These are phyloP conservation scores for Hansfordia pulvinata DNA, from an alignment of 2,329 filamentous ascomycete genomes.

Conservation along the genomic window DNA sequence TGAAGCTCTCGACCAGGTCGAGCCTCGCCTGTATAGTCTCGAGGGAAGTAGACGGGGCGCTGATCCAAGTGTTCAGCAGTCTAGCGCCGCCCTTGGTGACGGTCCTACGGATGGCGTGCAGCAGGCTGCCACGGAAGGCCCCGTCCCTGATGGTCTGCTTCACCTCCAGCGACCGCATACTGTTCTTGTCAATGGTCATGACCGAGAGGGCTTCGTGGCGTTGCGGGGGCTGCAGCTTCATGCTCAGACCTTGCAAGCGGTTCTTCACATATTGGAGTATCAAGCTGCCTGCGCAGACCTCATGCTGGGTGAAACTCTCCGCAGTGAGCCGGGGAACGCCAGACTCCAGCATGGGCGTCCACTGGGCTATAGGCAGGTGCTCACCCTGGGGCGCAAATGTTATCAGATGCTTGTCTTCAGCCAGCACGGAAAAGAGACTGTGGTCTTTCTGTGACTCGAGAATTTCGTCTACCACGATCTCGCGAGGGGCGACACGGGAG, in stretches of 20 bases:
- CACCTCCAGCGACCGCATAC: constrained; percentile 78
- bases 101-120: constrained; percentile 81
- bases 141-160: constrained; percentile 75
- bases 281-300: constrained; percentile 64
- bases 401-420: constrained; percentile 62
- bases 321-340: constrained; percentile 41
- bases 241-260: constrained; percentile 60
- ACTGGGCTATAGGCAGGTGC: constrained; percentile 42
- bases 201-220: constrained; percentile 61
- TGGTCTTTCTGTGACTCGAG: constrained; percentile 44
- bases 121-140: constrained; percentile 64
- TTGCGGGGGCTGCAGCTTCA: constrained; percentile 73
- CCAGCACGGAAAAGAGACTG: constrained; percentile 52
- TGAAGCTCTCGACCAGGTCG: constrained; percentile 67
- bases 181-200: constrained; percentile 89
- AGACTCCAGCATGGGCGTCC: constrained; percentile 66
- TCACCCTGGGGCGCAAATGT: constrained; percentile 48
- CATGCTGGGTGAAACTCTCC: constrained; percentile 47
- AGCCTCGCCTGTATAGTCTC: constrained; percentile 65
- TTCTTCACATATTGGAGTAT: constrained; percentile 77
- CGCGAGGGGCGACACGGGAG: constrained; percentile 69
- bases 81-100: constrained; percentile 85
- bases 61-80: constrained; percentile 72
- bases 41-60: constrained; percentile 81
- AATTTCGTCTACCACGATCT: constrained; percentile 65